Conservation (phyloP, 2,329 filamentous ascomycete species). For the Colletotrichum tamarilloi region DNA sequence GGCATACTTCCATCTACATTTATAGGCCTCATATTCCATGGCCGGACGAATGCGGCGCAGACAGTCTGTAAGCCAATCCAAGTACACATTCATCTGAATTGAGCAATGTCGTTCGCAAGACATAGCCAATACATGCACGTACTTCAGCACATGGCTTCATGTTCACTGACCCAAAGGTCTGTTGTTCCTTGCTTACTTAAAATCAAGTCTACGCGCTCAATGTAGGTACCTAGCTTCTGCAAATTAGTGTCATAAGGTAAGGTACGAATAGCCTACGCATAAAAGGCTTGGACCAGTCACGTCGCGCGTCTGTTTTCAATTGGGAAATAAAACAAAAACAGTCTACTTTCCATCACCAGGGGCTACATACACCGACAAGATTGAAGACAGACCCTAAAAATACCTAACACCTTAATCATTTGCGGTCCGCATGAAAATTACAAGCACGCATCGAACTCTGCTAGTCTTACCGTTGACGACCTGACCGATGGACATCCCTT, state of each 20-base stretch:
- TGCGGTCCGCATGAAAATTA: background rate
- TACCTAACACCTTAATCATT: too few species aligned
- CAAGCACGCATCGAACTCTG: background rate
- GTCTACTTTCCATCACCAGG: conserved; percentile 13
- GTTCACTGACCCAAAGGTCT: background rate
- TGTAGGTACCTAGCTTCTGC: background rate
- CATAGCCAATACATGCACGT: background rate
- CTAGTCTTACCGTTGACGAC: too few species aligned
- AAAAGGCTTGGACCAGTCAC: conserved; percentile 24
- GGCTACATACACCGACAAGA: conserved; percentile 16
- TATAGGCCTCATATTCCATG: background rate
- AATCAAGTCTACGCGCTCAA: background rate
- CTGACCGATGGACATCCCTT: too few species aligned
- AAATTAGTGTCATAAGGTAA: background rate
- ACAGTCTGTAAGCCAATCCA: background rate
- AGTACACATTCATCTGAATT: background rate
- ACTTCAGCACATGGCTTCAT: background rate
- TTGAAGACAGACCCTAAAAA: too few species aligned
- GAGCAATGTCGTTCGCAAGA: background rate
- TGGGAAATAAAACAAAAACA: conserved; percentile 35
- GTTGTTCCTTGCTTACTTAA: background rate
- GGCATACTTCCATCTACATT: background rate
- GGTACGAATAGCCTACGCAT: background rate
- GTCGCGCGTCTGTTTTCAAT: conserved; percentile 32
- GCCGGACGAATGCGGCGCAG: background rate